Conservation (phyloP, 345 rosid species). For the Murraya koenigii region DNA sequence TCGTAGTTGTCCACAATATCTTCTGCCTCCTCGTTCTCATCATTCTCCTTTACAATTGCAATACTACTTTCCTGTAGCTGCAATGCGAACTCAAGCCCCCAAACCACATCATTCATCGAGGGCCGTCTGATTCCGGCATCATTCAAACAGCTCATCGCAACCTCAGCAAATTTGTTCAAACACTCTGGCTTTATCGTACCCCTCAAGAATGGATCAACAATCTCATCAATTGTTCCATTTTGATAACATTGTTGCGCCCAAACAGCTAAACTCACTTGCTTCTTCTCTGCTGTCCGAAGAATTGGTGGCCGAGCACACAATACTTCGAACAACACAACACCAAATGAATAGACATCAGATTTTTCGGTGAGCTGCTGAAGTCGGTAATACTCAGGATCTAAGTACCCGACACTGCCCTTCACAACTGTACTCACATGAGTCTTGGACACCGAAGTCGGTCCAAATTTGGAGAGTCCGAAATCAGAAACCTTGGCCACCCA, state of each 20-base stretch:
- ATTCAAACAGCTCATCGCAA: constrained; percentile 18
- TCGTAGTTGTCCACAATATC: background rate
- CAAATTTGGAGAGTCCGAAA: constrained; percentile 46
- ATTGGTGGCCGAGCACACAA: constrained; percentile 46
- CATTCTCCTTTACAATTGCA: background rate
- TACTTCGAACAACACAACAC: constrained; percentile 57
- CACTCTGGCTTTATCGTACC: constrained; percentile 30
- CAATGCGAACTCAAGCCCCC: constrained; percentile 26
- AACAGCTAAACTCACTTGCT: constrained; percentile 34
- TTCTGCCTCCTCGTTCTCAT: background rate
- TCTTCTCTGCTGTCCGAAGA: constrained; percentile 18
- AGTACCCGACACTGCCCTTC: constrained; percentile 51
- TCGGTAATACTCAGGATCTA: constrained; percentile 65
- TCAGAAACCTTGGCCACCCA: constrained; percentile 60
- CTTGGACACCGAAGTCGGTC: constrained; percentile 35
- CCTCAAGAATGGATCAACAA: constrained; percentile 37
- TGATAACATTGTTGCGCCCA: constrained; percentile 37
- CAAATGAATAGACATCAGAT: constrained; percentile 72
- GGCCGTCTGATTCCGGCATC: constrained; percentile 20
- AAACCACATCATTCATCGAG: constrained; percentile 20
- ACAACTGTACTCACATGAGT: constrained; percentile 50
- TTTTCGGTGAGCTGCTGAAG: constrained; percentile 53
- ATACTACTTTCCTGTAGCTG: constrained; percentile 17
- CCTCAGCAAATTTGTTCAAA: constrained; percentile 41
- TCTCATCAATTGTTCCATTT: constrained; percentile 28